Conservation (phyloP, 495 filamentous ascomycete genomes). For the Sordaria brevicollis region DNA sequence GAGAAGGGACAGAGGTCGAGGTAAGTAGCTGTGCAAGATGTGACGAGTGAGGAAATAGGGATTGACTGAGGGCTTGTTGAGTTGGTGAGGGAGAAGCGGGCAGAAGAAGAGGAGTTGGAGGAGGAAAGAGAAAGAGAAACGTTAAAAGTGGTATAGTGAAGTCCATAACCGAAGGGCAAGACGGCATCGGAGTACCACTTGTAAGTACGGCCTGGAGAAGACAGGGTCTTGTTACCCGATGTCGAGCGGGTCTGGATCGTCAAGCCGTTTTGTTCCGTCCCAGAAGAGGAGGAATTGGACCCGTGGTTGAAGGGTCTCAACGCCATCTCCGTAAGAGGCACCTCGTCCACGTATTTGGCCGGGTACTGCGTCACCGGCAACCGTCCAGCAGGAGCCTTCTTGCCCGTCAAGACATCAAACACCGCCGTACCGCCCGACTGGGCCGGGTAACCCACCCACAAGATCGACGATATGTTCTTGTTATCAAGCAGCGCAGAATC, state of each 20-base stretch:
- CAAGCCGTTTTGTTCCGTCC: background rate
- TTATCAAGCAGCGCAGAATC: constrained; percentile 35
- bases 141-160: constrained; percentile 39
- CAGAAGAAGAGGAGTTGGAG: constrained; percentile 9
- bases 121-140: constrained; percentile 14
- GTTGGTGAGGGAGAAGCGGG: background rate
- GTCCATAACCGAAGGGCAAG: constrained; percentile 36
- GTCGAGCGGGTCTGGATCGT: background rate
- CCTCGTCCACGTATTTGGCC: constrained; percentile 22
- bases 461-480: constrained; percentile 39
- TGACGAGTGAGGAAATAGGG: constrained; percentile 12
- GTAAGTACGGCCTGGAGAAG: constrained; percentile 32
- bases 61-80: constrained; percentile 13
- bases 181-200: constrained; percentile 28
- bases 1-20: constrained; percentile 34
- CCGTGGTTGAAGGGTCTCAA: constrained; percentile 15
- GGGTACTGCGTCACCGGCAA: constrained; percentile 47
- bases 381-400: constrained; percentile 42
- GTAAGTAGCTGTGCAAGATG: constrained; percentile 14
- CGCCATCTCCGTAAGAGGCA: constrained; percentile 30
- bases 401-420: constrained; percentile 39
- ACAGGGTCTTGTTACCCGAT: background rate
- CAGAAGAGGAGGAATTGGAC: background rate
- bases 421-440: constrained; percentile 42
- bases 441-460: constrained; percentile 42